Evolutionary conservation across 768 basidiomycete genomes (phyloP).

Genomic region (Rhizopogon rudus): DNA sequence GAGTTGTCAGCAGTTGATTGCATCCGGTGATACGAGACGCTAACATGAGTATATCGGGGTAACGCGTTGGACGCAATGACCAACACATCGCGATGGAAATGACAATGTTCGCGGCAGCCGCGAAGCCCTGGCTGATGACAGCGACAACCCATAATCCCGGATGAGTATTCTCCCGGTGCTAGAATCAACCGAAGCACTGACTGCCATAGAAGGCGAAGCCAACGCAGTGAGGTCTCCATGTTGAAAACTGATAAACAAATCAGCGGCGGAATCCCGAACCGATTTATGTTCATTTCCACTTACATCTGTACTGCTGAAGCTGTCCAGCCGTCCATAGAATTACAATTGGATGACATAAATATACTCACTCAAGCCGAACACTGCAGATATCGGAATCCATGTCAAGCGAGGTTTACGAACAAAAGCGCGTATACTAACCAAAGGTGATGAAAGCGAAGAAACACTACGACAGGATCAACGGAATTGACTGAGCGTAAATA

Average conservation of each 20-base stretch:
- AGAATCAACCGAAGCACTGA: not conserved
- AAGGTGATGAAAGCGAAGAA: slow-evolving; percentile 15
- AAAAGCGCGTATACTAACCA: slow-evolving; percentile 11
- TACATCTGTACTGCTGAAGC: slow-evolving; percentile 22
- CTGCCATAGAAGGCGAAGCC: slow-evolving; percentile 13
- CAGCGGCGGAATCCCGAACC: not conserved
- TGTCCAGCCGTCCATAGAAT: slow-evolving; percentile 5
- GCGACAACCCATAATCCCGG: slow-evolving; percentile 8
- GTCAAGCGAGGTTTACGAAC: slow-evolving; percentile 8
- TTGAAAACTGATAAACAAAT: slow-evolving; percentile 12
- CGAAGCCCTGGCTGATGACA: slow-evolving; percentile 8
- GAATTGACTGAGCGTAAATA: not conserved
- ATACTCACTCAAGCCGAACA: slow-evolving; percentile 23
- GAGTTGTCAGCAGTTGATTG: not conserved
- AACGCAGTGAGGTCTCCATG: slow-evolving; percentile 19
- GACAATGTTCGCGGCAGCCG: slow-evolving; percentile 10
- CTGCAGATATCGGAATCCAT: slow-evolving; percentile 9
- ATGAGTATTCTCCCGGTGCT: not conserved
- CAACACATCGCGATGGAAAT: slow-evolving; percentile 11
- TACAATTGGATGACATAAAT: too few relatives aligned
- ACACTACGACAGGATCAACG: slow-evolving; percentile 2
- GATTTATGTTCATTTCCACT: not conserved
- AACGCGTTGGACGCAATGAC: slow-evolving; percentile 14
- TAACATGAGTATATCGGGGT: slow-evolving; percentile 13
- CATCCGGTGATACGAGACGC: not conserved